Conservation (phyloP, 768 basidiomycete species). For the Suillus occidentalis region DNA sequence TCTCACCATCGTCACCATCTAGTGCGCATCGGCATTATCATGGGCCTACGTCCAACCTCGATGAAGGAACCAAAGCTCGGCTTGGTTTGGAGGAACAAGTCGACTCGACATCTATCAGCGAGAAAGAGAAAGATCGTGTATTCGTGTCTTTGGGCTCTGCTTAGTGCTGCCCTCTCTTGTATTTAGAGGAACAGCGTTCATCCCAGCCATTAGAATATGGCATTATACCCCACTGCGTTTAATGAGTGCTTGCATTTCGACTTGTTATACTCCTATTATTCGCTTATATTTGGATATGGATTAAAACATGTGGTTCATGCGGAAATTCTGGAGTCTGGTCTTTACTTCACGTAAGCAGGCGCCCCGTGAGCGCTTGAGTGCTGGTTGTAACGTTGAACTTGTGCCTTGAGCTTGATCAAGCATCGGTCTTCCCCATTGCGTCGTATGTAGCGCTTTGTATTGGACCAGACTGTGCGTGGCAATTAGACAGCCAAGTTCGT, state of each 20-base stretch:
- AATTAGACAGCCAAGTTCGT: neutral
- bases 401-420: neutral
- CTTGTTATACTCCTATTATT: neutral
- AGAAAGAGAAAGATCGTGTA: neutral
- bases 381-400: neutral
- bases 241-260: neutral
- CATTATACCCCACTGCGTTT: neutral
- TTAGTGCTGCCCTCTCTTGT: neutral
- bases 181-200: neutral
- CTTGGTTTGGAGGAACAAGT: neutral
- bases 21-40: conserved; percentile 54
- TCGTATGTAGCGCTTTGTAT: neutral
- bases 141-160: neutral
- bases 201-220: neutral
- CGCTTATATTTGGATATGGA: neutral
- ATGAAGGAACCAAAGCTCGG: conserved; percentile 10
- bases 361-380: neutral
- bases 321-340: neutral
- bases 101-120: neutral
- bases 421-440: neutral
- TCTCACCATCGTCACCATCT: conserved; percentile 6
- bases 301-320: neutral
- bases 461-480: neutral
- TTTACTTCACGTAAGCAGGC: neutral
- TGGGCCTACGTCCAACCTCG: conserved; percentile 54